A percentile compares a stretch with the other conserved stretches of the same genome.
phyloP scores from a whole-genome alignment of 2,329 filamentous ascomycete species.

The Parastagonospora nodorum region DNA sequence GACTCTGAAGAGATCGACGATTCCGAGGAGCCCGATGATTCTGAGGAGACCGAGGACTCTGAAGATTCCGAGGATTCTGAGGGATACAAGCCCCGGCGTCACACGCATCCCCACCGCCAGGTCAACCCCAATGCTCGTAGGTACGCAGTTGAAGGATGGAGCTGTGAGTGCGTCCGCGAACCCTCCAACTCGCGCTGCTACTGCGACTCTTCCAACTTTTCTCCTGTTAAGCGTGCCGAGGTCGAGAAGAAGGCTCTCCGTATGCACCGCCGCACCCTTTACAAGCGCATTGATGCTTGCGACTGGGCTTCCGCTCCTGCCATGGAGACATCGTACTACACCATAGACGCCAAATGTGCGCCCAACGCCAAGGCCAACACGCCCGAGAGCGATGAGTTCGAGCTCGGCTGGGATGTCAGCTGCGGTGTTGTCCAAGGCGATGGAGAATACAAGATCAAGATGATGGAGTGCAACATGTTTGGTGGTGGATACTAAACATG shows the following conservation, averaged over 20 bases:
- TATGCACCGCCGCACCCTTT: slow-evolving; percentile 35
- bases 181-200: slow-evolving; percentile 28
- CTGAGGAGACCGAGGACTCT: slow-evolving; percentile 7
- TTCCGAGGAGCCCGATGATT: slow-evolving; percentile 5
- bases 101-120: slow-evolving; percentile 10
- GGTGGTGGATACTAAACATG: background rate
- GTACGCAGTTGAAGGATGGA: slow-evolving; percentile 37
- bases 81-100: slow-evolving; percentile 1
- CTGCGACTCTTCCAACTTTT: slow-evolving; percentile 25
- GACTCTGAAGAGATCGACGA: background rate
- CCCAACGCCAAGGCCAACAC: slow-evolving; percentile 34
- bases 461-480: slow-evolving; percentile 42
- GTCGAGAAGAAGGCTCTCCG: slow-evolving; percentile 41
- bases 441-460: slow-evolving; percentile 50
- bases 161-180: slow-evolving; percentile 34
- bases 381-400: slow-evolving; percentile 34
- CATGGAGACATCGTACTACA: slow-evolving; percentile 50
- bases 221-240: slow-evolving; percentile 25
- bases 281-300: slow-evolving; percentile 38
- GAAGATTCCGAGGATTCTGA: slow-evolving; percentile 7
- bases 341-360: slow-evolving; percentile 45
- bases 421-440: slow-evolving; percentile 49
- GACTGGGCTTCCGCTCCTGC: slow-evolving; percentile 47
- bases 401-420: slow-evolving; percentile 49
- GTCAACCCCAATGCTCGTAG: slow-evolving; percentile 17